Evolutionary conservation across 495 filamentous ascomycete genomes (phyloP).

Genomic region (Aspergillus egyptiacus): DNA sequence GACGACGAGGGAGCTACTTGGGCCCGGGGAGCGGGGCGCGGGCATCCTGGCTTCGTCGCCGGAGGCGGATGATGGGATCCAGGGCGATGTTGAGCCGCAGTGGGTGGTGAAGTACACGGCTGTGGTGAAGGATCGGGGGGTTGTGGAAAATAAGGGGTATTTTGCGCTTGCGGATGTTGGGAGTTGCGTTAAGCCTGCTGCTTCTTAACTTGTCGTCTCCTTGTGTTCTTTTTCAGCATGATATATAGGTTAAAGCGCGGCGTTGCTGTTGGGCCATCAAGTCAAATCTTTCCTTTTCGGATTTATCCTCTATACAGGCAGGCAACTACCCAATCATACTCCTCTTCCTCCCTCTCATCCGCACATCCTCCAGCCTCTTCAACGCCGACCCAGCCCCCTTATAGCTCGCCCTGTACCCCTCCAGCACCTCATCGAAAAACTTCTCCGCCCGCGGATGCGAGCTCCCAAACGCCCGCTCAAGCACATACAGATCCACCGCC

Average conservation of each 20-base stretch:
- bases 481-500: slow-evolving; percentile 93
- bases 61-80: slow-evolving; percentile 45
- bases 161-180: slow-evolving; percentile 75
- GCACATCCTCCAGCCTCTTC: slow-evolving; percentile 83
- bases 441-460: slow-evolving; percentile 85
- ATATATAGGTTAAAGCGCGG: slow-evolving; percentile 6
- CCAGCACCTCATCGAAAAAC: slow-evolving; percentile 61
- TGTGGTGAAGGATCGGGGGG: slow-evolving; percentile 91
- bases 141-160: slow-evolving; percentile 97
- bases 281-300: neutral
- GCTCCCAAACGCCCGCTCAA: slow-evolving; percentile 92
- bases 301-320: slow-evolving; percentile 3
- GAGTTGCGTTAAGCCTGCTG: slow-evolving; percentile 31
- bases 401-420: slow-evolving; percentile 54
- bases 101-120: slow-evolving; percentile 99
- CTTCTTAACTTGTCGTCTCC: slow-evolving; percentile 12
- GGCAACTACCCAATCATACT: slow-evolving; percentile 78
- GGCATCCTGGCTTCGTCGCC: slow-evolving; percentile 56
- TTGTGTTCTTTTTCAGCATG: slow-evolving; percentile 10
- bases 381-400: slow-evolving; percentile 56
- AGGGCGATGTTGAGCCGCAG: slow-evolving; percentile 72
- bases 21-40: slow-evolving; percentile 55
- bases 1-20: slow-evolving; percentile 75
- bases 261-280: neutral
- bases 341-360: slow-evolving; percentile 93